Base-by-base conservation (phyloP, 176 grass and related monocot species). In the Phyllostachys edulis region DNA sequence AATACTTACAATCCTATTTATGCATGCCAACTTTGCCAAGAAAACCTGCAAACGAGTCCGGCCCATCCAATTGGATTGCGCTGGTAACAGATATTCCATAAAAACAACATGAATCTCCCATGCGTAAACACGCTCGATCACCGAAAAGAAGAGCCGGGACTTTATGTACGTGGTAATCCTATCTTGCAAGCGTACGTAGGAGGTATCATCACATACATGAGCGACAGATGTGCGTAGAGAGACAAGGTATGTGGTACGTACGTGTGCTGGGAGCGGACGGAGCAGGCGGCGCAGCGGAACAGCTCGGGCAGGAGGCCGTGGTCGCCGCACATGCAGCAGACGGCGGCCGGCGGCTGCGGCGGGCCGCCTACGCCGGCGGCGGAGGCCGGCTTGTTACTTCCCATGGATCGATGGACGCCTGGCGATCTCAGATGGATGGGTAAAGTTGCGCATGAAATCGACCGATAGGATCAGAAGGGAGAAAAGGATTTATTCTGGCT, bases 241-340 rank as follows among this genome's bases (percentile, higher is more conserved):
- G 38, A 63, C 38, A 46, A 3, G 7, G 11, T 73, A 6, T 26
- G 60, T 12, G 10, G 11, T 16, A 89, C 89, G 50, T 94, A 97
- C 94, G 89, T 97, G 85, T 98, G 95, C 49, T 98, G 95, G 70
- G 89, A 92, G 34, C 96, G 88, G 77, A 95, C 59, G 70, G 83
- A 81, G 83, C 96, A 98, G 74, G 87, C 73, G 69, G 90, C 86
- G 77, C 96, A 98, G 82, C 80, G 91, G 91, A 98, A 95, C 66
- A 98, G 76, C 89, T 98, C 93, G 27, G 92, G 87, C 71, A 81
- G 89, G 38, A 98, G 88, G 63, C 96, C 96, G 5, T 82, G 82
- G 77, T 98, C 96, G 87, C 96, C 96, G 83, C 96, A 98, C 93
- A 98, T 98, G 96, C 96, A 95, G 79, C 96, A 98, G 47, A 95